These are phyloP conservation scores for Raffaelea albimanens DNA, from an alignment of 2,329 filamentous ascomycete species.

Conservation along the genomic window DNA sequence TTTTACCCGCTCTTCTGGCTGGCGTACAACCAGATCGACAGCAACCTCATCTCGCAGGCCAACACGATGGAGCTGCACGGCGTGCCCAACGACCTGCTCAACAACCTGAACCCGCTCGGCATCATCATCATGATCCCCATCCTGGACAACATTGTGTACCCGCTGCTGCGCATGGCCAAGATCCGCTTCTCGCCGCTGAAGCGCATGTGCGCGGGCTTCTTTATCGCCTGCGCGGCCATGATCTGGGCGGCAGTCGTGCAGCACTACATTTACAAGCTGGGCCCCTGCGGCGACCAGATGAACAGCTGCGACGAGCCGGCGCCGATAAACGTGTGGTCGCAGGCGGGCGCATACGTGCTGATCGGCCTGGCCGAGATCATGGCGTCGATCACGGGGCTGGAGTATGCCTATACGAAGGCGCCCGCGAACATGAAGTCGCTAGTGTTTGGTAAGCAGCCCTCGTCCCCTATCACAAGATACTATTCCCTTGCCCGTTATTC, in stretches of 20 bases:
- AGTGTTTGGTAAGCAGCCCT: slow-evolving; percentile 25
- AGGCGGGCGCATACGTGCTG: slow-evolving; percentile 39
- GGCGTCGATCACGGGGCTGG: slow-evolving; percentile 47
- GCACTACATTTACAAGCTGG: slow-evolving; percentile 55
- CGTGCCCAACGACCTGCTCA: slow-evolving; percentile 68
- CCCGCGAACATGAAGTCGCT: slow-evolving; percentile 67
- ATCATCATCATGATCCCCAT: slow-evolving; percentile 68
- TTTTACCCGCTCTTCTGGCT: slow-evolving; percentile 58
- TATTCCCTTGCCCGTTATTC: slow-evolving; percentile 21
- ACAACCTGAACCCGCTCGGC: slow-evolving; percentile 63
- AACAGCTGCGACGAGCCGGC: slow-evolving; percentile 11
- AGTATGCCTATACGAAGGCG: slow-evolving; percentile 69
- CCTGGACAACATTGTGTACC: slow-evolving; percentile 58
- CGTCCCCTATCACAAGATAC: not conserved
- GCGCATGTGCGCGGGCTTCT: slow-evolving; percentile 62
- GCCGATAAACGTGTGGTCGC: slow-evolving; percentile 52
- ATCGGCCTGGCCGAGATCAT: slow-evolving; percentile 40
- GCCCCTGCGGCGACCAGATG: slow-evolving; percentile 43
- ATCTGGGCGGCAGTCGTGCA: slow-evolving; percentile 43
- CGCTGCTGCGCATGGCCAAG: slow-evolving; percentile 48
- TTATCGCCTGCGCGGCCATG: slow-evolving; percentile 52
- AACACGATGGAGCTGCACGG: slow-evolving; percentile 56
- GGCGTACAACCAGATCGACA: slow-evolving; percentile 36
- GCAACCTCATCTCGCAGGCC: slow-evolving; percentile 54
- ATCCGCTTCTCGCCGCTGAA: slow-evolving; percentile 64